Base-by-base conservation (phyloP, 2,329 filamentous ascomycete species). In the Neonectria ditissima region DNA sequence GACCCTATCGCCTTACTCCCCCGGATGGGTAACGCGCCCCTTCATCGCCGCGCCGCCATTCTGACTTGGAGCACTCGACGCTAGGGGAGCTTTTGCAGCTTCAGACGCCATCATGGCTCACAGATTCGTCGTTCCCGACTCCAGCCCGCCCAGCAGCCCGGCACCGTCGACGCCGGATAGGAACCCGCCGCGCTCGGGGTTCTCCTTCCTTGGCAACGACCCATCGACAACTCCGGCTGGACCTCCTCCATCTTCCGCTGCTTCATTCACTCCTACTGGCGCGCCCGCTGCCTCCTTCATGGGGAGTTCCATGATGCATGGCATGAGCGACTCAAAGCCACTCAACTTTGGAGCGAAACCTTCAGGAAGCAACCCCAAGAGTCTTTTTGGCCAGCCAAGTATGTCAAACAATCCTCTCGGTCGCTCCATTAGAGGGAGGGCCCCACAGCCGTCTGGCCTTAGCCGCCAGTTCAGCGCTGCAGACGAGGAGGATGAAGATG, bases 181-280 rank as follows among this genome's bases (percentile, higher is more conserved):
- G 61, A 76, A 72, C 59, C 75, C 75, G 32, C 74, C 74, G 55
- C 73, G 71, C 30, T 74, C 76, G 20, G 79, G 76, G 39, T 72
- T 77, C 44, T 82, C 81, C 43, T 76, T 76, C 39, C 80, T 81
- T 41, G 80, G 75, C 63, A 79, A 83, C 9, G 78, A 81, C 53
- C 83, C 84, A 7, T 83, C 85, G 39, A 87, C 84, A 2, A 87
- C 86, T 2, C 85, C 86, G 5, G 82, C 81, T 18, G 85, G 81
- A 0, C 81, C 82, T 28, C 84, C 85, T 10, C 82, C 82, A 1
- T 85, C 86, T 28, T 84, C 84, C 8, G 80, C 81, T 9, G 81
- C 82, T 5, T 86, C 84, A 45, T 87, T 87, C 75, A 87, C 86
- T 1, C 85, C 86, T 1, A 80, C 81, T 16, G 87, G 87, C 59